Percentiles rank a stretch among this genome's conserved stretches.
Evolutionary conservation across 202 grass and related monocot species (phyloP).

Genomic region (Zizania palustris): DNA sequence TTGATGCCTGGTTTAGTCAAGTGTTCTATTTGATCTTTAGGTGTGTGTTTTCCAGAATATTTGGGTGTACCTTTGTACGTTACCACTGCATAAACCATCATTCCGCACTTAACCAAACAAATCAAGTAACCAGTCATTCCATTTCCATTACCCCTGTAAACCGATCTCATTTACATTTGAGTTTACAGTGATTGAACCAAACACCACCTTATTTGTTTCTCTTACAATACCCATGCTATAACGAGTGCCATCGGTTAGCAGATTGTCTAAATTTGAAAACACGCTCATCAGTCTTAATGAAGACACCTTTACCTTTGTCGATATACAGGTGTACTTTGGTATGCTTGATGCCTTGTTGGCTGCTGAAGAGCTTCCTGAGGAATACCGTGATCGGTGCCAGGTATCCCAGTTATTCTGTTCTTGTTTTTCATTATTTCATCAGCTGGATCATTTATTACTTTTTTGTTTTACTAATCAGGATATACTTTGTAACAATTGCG

Average conservation of each 20-base stretch:
- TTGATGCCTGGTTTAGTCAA: no score
- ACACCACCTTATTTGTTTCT: constrained; percentile 5
- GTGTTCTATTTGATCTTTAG: no score
- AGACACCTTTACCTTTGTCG: background rate
- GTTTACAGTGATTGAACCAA: no score
- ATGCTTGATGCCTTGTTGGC: constrained; percentile 97
- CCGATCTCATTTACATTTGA: no score
- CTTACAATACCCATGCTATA: constrained; percentile 4
- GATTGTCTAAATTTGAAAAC: constrained; percentile 12
- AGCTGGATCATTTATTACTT: constrained; percentile 13
- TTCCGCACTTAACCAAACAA: no score
- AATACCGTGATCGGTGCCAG: constrained; percentile 86
- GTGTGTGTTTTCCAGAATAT: no score
- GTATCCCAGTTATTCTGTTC: constrained; percentile 44
- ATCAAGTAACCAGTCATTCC: no score
- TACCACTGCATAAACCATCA: no score
- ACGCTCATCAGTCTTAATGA: constrained; percentile 1
- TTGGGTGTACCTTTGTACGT: no score
- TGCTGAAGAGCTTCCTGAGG: constrained; percentile 90
- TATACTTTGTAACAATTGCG: constrained; percentile 92
- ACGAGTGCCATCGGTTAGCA: constrained; percentile 14
- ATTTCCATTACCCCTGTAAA: no score
- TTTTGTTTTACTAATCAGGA: constrained; percentile 53
- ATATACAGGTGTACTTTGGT: constrained; percentile 86
- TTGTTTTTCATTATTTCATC: constrained; percentile 23